Conservation (phyloP, 2,329 filamentous ascomycete species). For the Aureobasidium lini region DNA sequence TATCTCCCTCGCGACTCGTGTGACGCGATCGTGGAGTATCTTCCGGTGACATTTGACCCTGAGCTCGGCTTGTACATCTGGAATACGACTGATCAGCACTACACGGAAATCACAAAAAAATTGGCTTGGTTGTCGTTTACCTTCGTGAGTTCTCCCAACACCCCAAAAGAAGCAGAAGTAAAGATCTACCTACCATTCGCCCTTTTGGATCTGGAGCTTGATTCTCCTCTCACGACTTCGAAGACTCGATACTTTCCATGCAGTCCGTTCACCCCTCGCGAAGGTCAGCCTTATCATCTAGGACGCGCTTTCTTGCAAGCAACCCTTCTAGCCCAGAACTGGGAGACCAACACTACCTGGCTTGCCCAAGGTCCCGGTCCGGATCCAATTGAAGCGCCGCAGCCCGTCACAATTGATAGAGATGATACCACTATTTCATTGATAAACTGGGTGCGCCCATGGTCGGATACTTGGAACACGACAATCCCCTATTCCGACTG, state of each 20-base stretch:
- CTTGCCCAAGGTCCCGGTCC: conserved; percentile 4
- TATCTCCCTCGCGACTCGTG: neutral
- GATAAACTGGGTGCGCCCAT: neutral
- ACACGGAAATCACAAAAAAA: neutral
- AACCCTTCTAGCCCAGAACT: conserved; percentile 5
- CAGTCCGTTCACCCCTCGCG: neutral
- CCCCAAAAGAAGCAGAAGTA: neutral
- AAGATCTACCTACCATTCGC: neutral
- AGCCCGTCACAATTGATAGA: neutral
- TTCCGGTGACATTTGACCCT: neutral
- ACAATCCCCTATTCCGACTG: neutral
- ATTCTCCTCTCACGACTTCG: neutral
- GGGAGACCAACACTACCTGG: neutral
- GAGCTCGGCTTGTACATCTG: neutral
- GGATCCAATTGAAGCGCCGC: neutral
- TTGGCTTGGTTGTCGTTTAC: neutral
- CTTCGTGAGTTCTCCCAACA: neutral
- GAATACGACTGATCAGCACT: neutral
- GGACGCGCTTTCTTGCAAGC: conserved; percentile 9
- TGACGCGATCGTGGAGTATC: neutral
- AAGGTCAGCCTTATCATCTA: neutral
- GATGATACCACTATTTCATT: neutral
- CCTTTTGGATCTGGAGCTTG: neutral
- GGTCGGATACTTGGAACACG: neutral
- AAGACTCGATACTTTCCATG: conserved; percentile 2